These are phyloP conservation scores for Daldinia sp. DNA, from an alignment of 2,329 filamentous ascomycete genomes.

Conservation along the genomic window DNA sequence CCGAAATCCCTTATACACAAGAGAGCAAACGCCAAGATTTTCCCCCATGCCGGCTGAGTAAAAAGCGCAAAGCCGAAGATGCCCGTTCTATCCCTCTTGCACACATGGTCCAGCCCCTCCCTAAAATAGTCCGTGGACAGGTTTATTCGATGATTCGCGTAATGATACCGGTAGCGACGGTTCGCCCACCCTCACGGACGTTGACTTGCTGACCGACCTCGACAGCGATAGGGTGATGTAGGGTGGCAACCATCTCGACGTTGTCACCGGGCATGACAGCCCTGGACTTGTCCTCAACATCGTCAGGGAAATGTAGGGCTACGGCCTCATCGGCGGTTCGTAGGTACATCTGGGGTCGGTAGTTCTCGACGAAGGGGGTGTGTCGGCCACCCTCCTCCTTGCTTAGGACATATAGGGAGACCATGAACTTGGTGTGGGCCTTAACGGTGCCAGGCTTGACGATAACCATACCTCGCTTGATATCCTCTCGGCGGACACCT, in stretches of 20 bases:
- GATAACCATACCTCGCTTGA: constrained; percentile 94
- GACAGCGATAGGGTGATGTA: constrained; percentile 86
- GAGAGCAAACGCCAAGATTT: constrained; percentile 41
- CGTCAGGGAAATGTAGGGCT: constrained; percentile 87
- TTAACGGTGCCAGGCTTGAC: constrained; percentile 85
- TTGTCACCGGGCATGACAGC: constrained; percentile 99
- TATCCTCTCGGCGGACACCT: constrained; percentile 95
- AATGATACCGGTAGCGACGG: constrained; percentile 84
- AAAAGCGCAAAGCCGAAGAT: constrained; percentile 31
- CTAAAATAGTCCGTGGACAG: constrained; percentile 10
- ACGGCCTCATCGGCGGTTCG: constrained; percentile 88
- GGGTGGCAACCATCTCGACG: constrained; percentile 92
- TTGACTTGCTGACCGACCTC: constrained; percentile 97
- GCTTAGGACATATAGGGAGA: constrained; percentile 95
- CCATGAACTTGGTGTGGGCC: constrained; percentile 90
- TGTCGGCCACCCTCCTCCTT: constrained; percentile 99
- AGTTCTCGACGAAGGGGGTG: constrained; percentile 95
- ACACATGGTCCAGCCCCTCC: constrained; percentile 36
- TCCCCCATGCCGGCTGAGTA: constrained; percentile 36
- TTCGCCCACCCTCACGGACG: constrained; percentile 95
- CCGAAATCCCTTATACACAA: constrained; percentile 47
- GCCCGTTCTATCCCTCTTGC: constrained; percentile 45
- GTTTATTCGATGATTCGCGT: constrained; percentile 76
- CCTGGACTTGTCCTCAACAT: constrained; percentile 74
- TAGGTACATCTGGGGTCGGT: constrained; percentile 96